Base-by-base conservation (phyloP, 495 filamentous ascomycete genomes). In the Venustampulla echinocandica region DNA sequence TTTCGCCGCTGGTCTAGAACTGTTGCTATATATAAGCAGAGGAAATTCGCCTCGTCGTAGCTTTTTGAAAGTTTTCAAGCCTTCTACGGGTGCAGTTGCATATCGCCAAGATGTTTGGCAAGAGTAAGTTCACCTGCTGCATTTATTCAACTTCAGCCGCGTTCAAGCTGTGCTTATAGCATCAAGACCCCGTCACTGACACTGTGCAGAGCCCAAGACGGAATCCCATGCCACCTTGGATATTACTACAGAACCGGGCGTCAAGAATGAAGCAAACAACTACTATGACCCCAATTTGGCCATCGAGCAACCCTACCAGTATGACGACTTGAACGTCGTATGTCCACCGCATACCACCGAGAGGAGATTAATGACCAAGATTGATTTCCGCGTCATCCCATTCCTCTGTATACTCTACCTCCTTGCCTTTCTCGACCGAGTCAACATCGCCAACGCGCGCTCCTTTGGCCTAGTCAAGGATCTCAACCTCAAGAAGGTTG, bases 351-450 rank as follows among this genome's bases (percentile, higher is more conserved):
- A 81, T 45, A 87, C 83, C 25, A 85, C 82, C 10, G 85, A 90
- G 68, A 71, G 75, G 51, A 77, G 69, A 53, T 68, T 96, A 37
- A 76, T 86, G 64, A 64, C 73, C 51, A 84, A 82, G 58, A 85
- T 95, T 54, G 90, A 97, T 61, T 66, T 79, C 56, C 80, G 81
- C 54, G 71, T 95, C 21, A 69, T 97, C 37, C 90, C 90, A 0
- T 85, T 83, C 53, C 65, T 95, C 35, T 86, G 81, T 57, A 68
- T 95, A 25, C 64, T 95, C 57, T 95, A 95, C 57, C 67, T 93
- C 14, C 69, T 94, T 22, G 89, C 89, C 39, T 95, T 95, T 61
- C 64, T 95, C 30, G 89, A 95, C 64, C 75, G 87, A 62, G 81
- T 62, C 52, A 88, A 87, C 54, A 82, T 63, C 10, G 62, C 58